Evolutionary conservation across 495 filamentous ascomycete genomes (phyloP).

Genomic region (Letharia lupina): DNA sequence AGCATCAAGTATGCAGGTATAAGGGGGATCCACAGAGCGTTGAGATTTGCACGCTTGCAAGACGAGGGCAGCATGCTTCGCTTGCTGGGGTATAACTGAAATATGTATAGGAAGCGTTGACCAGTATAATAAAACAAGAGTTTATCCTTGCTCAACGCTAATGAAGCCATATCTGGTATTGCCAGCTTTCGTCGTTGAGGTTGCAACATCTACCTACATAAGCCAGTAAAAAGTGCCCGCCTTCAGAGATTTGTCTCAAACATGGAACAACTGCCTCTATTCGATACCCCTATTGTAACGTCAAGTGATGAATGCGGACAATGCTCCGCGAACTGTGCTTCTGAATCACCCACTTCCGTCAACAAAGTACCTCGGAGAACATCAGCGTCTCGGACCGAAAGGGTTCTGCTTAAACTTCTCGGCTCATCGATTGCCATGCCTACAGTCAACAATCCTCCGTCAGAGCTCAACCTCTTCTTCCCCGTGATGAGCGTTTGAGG

Average conservation of each 20-base stretch:
- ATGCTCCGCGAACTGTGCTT: not conserved
- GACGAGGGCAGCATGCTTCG: not conserved
- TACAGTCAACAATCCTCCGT: not conserved
- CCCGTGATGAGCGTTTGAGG: slow-evolving; percentile 40
- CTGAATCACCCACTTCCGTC: not conserved
- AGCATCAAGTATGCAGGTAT: not conserved
- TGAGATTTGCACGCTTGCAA: not conserved
- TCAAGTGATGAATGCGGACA: not conserved
- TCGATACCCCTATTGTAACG: not conserved
- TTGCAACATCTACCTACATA: not conserved
- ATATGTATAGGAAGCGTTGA: not conserved
- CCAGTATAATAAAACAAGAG: not conserved
- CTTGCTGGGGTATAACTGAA: not conserved
- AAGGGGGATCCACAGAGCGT: not conserved
- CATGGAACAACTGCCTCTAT: not conserved
- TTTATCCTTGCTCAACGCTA: not conserved
- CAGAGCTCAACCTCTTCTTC: slow-evolving; percentile 31
- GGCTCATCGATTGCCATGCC: not conserved
- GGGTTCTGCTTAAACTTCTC: not conserved
- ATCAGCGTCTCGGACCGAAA: not conserved
- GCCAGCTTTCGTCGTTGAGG: not conserved
- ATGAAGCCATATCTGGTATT: not conserved
- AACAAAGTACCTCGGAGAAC: not conserved
- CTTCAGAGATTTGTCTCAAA: not conserved
- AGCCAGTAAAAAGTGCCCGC: not conserved